phyloP scores from a whole-genome alignment of 148 eudicot species.

The Limonium bicolor region DNA sequence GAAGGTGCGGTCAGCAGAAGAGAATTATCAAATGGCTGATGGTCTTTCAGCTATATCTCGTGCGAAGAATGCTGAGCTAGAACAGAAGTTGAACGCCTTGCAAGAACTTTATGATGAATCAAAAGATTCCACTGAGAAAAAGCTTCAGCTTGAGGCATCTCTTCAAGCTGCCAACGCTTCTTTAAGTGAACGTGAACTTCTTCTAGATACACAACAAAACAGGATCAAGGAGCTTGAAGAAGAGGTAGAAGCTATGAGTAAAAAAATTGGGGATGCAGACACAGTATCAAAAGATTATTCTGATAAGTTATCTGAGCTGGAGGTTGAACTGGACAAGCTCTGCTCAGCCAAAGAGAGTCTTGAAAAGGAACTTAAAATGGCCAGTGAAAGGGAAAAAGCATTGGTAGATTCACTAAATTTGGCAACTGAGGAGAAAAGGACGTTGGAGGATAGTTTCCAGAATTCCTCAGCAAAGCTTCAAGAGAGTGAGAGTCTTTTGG shows the following conservation, averaged over 20 bases:
- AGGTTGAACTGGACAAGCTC: constrained; percentile 10
- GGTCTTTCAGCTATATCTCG: constrained; percentile 30
- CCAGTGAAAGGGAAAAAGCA: constrained; percentile 33
- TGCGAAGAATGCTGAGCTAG: constrained; percentile 34
- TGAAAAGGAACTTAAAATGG: constrained; percentile 20
- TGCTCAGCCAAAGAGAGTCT: constrained; percentile 34
- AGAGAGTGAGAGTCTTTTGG: constrained; percentile 32
- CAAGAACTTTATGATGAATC: constrained; percentile 44
- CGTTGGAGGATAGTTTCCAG: constrained; percentile 19
- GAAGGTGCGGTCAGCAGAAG: constrained; percentile 35
- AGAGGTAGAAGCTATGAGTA: constrained; percentile 17
- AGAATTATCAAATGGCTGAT: constrained; percentile 28
- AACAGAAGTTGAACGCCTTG: constrained; percentile 30
- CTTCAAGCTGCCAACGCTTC: constrained; percentile 19
- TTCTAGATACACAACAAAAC: constrained; percentile 16
- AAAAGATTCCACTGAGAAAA: constrained; percentile 24
- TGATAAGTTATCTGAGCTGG: constrained; percentile 20
- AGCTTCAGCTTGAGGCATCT: constrained; percentile 28
- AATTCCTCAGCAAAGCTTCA: constrained; percentile 23
- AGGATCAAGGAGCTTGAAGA: constrained; percentile 30
- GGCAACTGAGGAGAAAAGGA: constrained; percentile 36
- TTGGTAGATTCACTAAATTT: constrained; percentile 16
- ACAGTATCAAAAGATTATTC: constrained; percentile 22
- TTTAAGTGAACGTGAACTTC: constrained; percentile 21
- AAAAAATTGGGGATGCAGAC: constrained; percentile 18